Conservation (phyloP, 441 rosid species). For the Gossypium davidsonii region DNA sequence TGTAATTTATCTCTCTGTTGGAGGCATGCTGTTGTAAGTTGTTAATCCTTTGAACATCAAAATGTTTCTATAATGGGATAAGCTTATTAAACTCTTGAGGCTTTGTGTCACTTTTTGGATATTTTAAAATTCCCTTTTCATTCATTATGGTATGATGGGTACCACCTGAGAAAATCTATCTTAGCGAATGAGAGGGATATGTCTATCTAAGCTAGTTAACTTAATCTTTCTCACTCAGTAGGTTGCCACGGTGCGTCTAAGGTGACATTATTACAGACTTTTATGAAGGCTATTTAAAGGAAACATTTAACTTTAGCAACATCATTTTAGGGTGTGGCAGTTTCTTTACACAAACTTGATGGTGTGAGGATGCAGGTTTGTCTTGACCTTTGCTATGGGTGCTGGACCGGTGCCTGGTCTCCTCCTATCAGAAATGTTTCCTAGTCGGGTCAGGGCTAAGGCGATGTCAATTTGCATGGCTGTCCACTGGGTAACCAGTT, state of each 20-base stretch:
- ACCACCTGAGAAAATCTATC: neutral
- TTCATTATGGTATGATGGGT: slow-evolving; percentile 3
- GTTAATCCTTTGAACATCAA: neutral
- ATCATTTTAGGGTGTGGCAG: slow-evolving; percentile 2
- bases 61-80: neutral
- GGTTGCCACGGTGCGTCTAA: neutral
- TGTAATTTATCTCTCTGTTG: slow-evolving; percentile 50
- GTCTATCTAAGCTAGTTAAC: neutral
- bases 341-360: neutral
- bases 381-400: slow-evolving; percentile 54
- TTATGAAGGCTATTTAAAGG: slow-evolving; percentile 7
- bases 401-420: slow-evolving; percentile 70
- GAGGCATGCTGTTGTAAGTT: slow-evolving; percentile 69
- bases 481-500: slow-evolving; percentile 59
- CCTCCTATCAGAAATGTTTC: slow-evolving; percentile 64
- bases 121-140: neutral
- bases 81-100: neutral
- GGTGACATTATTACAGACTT: neutral
- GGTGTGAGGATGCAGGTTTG: slow-evolving; percentile 43
- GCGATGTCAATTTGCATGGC: slow-evolving; percentile 64
- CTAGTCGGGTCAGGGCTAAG: slow-evolving; percentile 62
- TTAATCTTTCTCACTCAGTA: neutral
- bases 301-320: slow-evolving; percentile 11
- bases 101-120: neutral
- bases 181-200: slow-evolving; percentile 18